Base-by-base conservation (phyloP, 805 yeast species). In the Maudiozyma saulgeensis region DNA sequence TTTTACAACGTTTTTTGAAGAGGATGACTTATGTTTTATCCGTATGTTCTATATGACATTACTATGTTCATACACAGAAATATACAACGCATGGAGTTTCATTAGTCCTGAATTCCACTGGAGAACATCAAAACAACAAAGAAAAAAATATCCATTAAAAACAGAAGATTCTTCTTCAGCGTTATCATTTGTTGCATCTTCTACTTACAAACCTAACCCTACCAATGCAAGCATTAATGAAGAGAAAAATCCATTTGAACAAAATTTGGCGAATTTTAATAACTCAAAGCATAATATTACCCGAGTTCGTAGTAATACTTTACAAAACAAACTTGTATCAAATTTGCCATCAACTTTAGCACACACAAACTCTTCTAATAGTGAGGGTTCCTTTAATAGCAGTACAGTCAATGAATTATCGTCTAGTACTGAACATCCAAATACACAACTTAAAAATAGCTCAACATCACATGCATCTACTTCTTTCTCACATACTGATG, bases 21-120 rank as follows among this genome's bases (percentile, higher is more conserved):
- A 73, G 41, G 75, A 79, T 39, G 90, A 84, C 60, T 71, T 81
- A 15, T 77, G 84, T 52, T 82, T 81, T 57, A 72, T 83, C 11
- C 68, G 91, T 52, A 75, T 82, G 74, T 72, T 84, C 43, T 75
- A 81, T 51, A 67, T 84, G 63, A 75, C 82, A 6, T 56, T 81
- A 8, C 76, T 76, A 57, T 83, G 86, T 34, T 75, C 86, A 0
- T 77, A 84, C 52, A 75, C 77, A 49, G 93, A 85, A 62, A 68
- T 85, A 46, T 74, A 72, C 55, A 85, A 85, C 61, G 85, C 89
- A 0, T 82, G 81, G 73, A 70, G 67, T 48, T 62, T 60, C 38
- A 57, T 63, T 28, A 42, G 44, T 26, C 40, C 49, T 6, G 46
- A 37, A 11, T 25, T 16, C 25, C 44, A 41, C 28, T 16, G 39